Conservation (phyloP, 768 basidiomycete species). For the Panaeolus cyanescens region DNA sequence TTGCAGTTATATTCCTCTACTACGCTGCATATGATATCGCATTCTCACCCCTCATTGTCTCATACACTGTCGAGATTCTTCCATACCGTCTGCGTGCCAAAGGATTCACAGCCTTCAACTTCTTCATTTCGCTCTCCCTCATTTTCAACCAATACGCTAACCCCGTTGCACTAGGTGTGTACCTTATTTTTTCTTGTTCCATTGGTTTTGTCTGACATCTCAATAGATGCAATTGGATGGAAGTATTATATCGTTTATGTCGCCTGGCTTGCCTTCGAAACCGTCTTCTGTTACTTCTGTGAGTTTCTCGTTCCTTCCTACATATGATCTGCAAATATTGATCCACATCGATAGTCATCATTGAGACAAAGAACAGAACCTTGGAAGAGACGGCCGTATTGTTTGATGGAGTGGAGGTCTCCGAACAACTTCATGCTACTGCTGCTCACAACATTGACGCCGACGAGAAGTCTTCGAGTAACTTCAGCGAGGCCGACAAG, state of each 20-base stretch:
- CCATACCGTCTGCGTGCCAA: slow-evolving; percentile 84
- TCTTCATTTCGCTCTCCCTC: slow-evolving; percentile 73
- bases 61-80: slow-evolving; percentile 88
- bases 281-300: slow-evolving; percentile 63
- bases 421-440: slow-evolving; percentile 35
- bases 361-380: slow-evolving; percentile 73
- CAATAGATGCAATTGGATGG: slow-evolving; percentile 22
- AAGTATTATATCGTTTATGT: slow-evolving; percentile 57
- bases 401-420: slow-evolving; percentile 70
- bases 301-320: slow-evolving; percentile 37
- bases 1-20: slow-evolving; percentile 85
- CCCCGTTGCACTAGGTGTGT: slow-evolving; percentile 61
- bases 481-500: not conserved
- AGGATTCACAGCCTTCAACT: slow-evolving; percentile 82
- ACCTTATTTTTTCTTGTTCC: too few species aligned
- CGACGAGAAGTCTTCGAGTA: slow-evolving; percentile 35
- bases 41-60: slow-evolving; percentile 84
- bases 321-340: too few species aligned
- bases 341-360: slow-evolving; percentile 29
- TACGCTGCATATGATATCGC: slow-evolving; percentile 81
- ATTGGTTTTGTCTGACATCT: too few species aligned
- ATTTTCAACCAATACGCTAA: slow-evolving; percentile 92
- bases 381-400: slow-evolving; percentile 83
- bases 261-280: slow-evolving; percentile 68
- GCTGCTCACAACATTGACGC: slow-evolving; percentile 23